phyloP scores from a whole-genome alignment of 1,284 basidiomycete species.

The Heterobasidion parviporum region DNA sequence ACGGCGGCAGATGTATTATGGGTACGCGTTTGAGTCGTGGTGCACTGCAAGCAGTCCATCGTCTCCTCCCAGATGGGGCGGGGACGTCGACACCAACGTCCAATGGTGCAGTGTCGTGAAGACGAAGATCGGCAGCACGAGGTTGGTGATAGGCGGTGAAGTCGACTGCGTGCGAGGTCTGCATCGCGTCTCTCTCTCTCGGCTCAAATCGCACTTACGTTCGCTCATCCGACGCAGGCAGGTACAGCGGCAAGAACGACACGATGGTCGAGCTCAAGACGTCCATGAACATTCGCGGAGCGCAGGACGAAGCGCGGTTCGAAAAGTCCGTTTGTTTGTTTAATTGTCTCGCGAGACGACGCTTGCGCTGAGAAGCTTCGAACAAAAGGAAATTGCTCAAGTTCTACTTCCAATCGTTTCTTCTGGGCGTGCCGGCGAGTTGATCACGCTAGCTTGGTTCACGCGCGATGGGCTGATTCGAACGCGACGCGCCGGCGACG shows the following conservation, averaged over 20 bases:
- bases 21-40: slow-evolving; percentile 85
- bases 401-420: slow-evolving; percentile 93
- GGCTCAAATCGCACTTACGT: neutral
- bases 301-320: slow-evolving; percentile 67
- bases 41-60: slow-evolving; percentile 48
- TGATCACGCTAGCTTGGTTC: neutral
- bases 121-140: slow-evolving; percentile 74
- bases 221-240: slow-evolving; percentile 27
- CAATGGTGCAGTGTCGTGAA: slow-evolving; percentile 96
- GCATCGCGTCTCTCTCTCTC: slow-evolving; percentile 13
- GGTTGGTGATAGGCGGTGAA: slow-evolving; percentile 90
- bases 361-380: neutral
- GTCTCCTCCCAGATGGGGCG: slow-evolving; percentile 59
- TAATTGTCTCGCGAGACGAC: neutral
- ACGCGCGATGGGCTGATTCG: neutral
- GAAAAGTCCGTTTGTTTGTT: slow-evolving; percentile 54
- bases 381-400: slow-evolving; percentile 72
- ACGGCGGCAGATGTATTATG: slow-evolving; percentile 59
- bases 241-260: slow-evolving; percentile 49
- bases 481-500: neutral
- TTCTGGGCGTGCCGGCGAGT: slow-evolving; percentile 83
- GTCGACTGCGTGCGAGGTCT: slow-evolving; percentile 87
- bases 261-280: slow-evolving; percentile 91
- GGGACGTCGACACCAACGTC: slow-evolving; percentile 87
- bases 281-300: slow-evolving; percentile 67